Evolutionary conservation across 2,329 filamentous ascomycete species (phyloP), one percentile per base, ranked within the genome.

Genomic region (Metarhizium anisopliae): DNA sequence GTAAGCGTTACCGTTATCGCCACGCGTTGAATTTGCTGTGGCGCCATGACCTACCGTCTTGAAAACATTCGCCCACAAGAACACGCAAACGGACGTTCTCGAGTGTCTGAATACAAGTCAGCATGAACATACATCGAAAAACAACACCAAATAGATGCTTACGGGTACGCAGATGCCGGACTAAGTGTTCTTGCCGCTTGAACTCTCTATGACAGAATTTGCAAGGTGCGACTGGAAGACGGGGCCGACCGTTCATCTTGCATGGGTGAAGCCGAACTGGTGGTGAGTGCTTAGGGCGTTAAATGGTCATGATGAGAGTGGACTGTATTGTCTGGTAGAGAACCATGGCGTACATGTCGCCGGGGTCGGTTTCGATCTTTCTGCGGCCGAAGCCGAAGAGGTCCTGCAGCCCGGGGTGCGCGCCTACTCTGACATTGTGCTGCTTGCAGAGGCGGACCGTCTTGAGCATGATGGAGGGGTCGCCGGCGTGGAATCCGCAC

Each of bases 351-450:
- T 78, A 80, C 58, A 82, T 70, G 60, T 85, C 82, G 18, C 79
- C 78, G 1, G 79, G 73, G 1, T 73, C 69, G 61, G 86, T 73
- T 49, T 80, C 78, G 66, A 87, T 85, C 59, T 82, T 77, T 18
- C 84, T 75, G 2, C 84, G 73, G 2, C 84, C 84, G 61, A 87
- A 87, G 8, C 84, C 84, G 68, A 82, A 76, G 25, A 85, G 73
- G 64, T 87, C 84, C n/a, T 80, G 82, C 0, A 86, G 71, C 1
- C 83, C 82, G 0, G 84, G 84, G 61, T 87, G 84, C 0, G 84
- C 84, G 7, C 84, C 84, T 6, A 81, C 70, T 52, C 73, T 74
- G 58, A 86, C 76, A 56, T 74, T 73, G 66, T 83, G 76, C 47
- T 74, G 65, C 67, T 84, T 85, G 68, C 80, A 83, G 18, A 77